These are phyloP conservation scores for Paxillus ammoniavirescens DNA, from an alignment of 768 basidiomycete species.

Conservation along the genomic window DNA sequence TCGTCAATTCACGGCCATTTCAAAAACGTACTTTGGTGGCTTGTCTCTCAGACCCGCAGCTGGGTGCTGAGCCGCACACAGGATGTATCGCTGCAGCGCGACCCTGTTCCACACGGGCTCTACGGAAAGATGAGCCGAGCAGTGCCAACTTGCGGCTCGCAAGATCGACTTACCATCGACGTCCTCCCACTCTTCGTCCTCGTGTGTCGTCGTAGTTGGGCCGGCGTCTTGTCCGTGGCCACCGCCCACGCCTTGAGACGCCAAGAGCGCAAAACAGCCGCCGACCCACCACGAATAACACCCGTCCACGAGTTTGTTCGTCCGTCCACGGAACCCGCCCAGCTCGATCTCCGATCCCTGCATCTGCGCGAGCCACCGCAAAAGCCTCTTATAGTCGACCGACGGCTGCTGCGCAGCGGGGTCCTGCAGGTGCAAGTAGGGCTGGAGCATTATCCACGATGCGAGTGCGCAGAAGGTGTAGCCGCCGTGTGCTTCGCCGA, in stretches of 20 bases:
- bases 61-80: slow-evolving; percentile 82
- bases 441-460: slow-evolving; percentile 74
- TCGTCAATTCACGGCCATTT: background rate
- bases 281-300: slow-evolving; percentile 99
- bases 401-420: slow-evolving; percentile 25
- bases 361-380: slow-evolving; percentile 84
- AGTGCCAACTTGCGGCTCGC: background rate
- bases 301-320: slow-evolving; percentile 98
- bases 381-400: slow-evolving; percentile 58
- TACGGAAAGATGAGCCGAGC: slow-evolving; percentile 1
- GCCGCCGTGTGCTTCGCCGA: slow-evolving; percentile 97
- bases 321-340: slow-evolving; percentile 90
- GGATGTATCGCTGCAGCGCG: slow-evolving; percentile 84
- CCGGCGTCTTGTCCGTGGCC: slow-evolving; percentile 31
- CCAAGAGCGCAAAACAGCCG: slow-evolving; percentile 78
- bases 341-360: slow-evolving; percentile 82
- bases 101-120: slow-evolving; percentile 55
- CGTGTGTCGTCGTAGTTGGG: slow-evolving; percentile 5
- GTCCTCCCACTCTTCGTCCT: slow-evolving; percentile 64
- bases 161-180: slow-evolving; percentile 52
- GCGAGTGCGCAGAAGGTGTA: slow-evolving; percentile 95
- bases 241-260: slow-evolving; percentile 48
- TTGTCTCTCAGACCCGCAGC: slow-evolving; percentile 92
- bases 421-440: slow-evolving; percentile 38
- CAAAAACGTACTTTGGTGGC: slow-evolving; percentile 74